Conservation (phyloP, 768 basidiomycete species). For the Mycena albidolilacea region DNA sequence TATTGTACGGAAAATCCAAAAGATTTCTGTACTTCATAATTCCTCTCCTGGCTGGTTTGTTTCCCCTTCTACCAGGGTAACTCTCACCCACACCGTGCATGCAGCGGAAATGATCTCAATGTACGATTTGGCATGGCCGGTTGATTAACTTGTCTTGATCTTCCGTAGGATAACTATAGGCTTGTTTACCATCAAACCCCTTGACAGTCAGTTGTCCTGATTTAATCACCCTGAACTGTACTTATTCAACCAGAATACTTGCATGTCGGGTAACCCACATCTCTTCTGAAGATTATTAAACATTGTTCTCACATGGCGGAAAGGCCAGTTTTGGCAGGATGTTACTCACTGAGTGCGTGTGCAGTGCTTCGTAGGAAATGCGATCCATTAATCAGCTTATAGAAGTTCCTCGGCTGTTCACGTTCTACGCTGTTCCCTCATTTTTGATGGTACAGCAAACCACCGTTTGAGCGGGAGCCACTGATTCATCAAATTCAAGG, state of each 20-base stretch:
- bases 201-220: not conserved
- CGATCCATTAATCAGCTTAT: not conserved
- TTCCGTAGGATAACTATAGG: constrained; percentile 14
- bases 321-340: constrained; percentile 21
- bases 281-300: not conserved
- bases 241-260: constrained; percentile 20
- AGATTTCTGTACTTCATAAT: constrained; percentile 21
- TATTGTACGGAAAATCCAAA: constrained; percentile 16
- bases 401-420: constrained; percentile 26
- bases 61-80: not conserved
- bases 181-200: constrained; percentile 11
- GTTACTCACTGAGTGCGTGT: constrained; percentile 27
- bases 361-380: not conserved
- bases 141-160: not conserved
- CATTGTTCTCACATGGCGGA: not conserved
- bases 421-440: constrained; percentile 23
- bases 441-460: constrained; percentile 9
- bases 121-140: not conserved
- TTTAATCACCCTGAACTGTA: not conserved
- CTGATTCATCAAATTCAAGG: not conserved
- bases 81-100: not conserved
- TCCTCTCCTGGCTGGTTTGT: constrained; percentile 23
- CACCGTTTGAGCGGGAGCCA: not conserved
- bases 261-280: constrained; percentile 13
- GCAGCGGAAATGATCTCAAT: constrained; percentile 22